Evolutionary conservation across 148 eudicot genomes (phyloP), one percentile per base, ranked within the genome.

Genomic region (Fagopyrum homotropicum): DNA sequence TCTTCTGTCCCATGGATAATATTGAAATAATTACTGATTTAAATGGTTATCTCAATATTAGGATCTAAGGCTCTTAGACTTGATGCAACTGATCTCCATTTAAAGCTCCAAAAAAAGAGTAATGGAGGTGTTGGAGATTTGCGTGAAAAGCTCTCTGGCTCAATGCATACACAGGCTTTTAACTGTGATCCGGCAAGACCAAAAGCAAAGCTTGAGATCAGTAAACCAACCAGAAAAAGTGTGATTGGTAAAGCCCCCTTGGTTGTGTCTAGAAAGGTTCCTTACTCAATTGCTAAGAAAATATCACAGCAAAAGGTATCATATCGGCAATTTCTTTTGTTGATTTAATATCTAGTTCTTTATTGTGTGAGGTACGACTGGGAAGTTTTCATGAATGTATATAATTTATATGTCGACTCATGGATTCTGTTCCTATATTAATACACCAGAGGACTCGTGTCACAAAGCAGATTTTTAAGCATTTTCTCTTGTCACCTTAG

Each of bases 61-160:
- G 81, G 59, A 50, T 75, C 63, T 75, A 81, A 80, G 90, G 93
- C 80, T 75, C 87, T 78, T 77, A 89, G 83, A 75, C 81, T 90
- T 77, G 93, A 85, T 80, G 83, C 79, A 12, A 86, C 75, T 59
- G 98, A 93, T 85, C 98, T 93, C 75, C 94, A 97, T 56, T 75
- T 91, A 70, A 93, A 91, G 86, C 97, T 93, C 60, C 91, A 82
- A 79, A 83, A 81, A 77, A 90, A 83, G 85, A 88, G 76, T 79
- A 79, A 74, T 81, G 85, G 79, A 63, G 90, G 87, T 77, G 86
- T 82, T 45, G 82, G 96, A 78, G 97, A 95, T 84, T 80, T 95
- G 69, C 96, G 97, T 70, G 97, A 95, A 81, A 86, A 84, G 86
- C 86, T 95, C 29, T 89, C 99, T 81, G 97, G 99, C 48, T 76